Evolutionary conservation across 2,329 filamentous ascomycete genomes (phyloP), one percentile per base, ranked within the genome.

Genomic region (Colletotrichum orbiculare): DNA sequence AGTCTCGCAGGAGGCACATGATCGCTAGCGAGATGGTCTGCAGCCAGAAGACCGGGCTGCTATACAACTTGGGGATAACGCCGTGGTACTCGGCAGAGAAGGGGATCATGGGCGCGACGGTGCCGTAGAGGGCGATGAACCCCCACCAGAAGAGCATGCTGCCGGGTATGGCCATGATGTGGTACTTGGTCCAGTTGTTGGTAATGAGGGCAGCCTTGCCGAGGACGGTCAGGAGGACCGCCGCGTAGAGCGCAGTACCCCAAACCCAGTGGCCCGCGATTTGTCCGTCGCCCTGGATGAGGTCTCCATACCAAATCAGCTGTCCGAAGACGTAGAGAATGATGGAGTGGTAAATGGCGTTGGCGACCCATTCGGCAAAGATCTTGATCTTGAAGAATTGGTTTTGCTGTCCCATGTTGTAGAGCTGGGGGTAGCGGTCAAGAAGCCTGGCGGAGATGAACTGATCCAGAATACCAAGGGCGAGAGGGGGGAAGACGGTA

Each of bases 151-250:
- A 88, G 15, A 90, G 78, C 85, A 99, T 91, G 67, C 92, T 96
- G 42, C 96, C 96, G 0, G 96, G 96, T 68, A 99, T 99, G 39
- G 96, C 94, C 69, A 98, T 87, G 69, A 99, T 88, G 66, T 96
- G 94, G 77, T 97, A 99, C 79, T 99, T 99, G 52, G 96, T 99
- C 96, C 96, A 99, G 79, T 97, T 95, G 78, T 93, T 97, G 25
- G 95, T 97, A 69, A 98, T 92, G 66, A 99, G 85, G 1, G 93
- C 94, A 4, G 96, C 96, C 81, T 99, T 99, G 68, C 94, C 92
- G 4, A 99, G 88, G 0, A 98, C 95, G 0, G 96, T 98, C 33
- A 94, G 87, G 25, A 99, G 87, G n/a, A 93, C 93, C 7, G 96
- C 90, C 1, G 93, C 97, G 81, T 99, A 99, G 33, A 97, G 84